Conservation (phyloP, 257 asterid species). For the Solanum chiquidenum region DNA sequence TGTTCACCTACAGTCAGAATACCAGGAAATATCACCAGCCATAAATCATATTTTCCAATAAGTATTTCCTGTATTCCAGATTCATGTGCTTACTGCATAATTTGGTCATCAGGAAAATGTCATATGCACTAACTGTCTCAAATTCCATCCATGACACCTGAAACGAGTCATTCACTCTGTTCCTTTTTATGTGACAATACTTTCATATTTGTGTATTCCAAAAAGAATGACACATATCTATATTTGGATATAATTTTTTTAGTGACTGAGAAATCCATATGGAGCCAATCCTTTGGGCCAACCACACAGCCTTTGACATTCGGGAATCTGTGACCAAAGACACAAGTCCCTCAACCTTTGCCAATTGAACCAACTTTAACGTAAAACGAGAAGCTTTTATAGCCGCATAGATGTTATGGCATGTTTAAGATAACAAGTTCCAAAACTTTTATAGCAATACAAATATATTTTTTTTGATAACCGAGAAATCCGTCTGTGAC, state of each 20-base stretch:
- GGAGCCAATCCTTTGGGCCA: background rate
- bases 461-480: no score
- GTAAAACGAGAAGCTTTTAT: background rate
- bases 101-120: background rate
- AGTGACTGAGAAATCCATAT: background rate
- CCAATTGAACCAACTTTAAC: background rate
- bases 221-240: background rate
- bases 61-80: background rate
- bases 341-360: background rate
- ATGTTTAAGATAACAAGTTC: background rate
- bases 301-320: background rate
- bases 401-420: background rate
- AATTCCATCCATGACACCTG: background rate
- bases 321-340: background rate
- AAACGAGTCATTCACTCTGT: background rate
- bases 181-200: background rate
- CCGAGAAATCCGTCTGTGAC: no score
- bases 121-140: background rate
- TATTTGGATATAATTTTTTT: background rate
- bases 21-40: background rate
- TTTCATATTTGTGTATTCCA: background rate
- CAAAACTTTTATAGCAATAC: background rate
- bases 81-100: background rate
- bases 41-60: background rate
- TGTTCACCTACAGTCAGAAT: background rate